Base-by-base conservation (phyloP, 768 basidiomycete species). In the Termitomyces titanicus region DNA sequence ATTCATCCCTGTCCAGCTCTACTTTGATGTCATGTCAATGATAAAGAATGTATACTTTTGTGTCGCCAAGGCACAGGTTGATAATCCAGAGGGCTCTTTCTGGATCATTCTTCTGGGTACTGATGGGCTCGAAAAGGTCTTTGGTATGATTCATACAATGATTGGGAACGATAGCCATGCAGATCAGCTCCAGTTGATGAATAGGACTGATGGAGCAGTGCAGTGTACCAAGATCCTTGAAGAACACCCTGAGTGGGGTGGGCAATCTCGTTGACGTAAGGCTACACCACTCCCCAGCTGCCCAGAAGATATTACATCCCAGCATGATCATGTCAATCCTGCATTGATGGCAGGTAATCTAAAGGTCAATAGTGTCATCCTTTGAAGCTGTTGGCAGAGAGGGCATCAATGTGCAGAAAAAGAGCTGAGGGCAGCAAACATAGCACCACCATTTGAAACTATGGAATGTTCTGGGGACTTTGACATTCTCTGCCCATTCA, bases 31-130 rank as follows among this genome's bases (percentile, higher is more conserved):
- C 35, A 64, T 67, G 62, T 53, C 67, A 3, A 73, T 72, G 70
- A 66, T 76, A 53, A 77, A 74, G 60, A 75, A 75, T 56, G 65
- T 57, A 0, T 71, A 55, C 44, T 74, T 74, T 54, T 76, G 72
- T 43, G 64, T 75, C 20, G 73, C 69, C 1, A 77, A 75, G 51
- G 53, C 66, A 4, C 71, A 75, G 47, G 53, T 68, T 12, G 64
- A 75, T 39, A 51, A 67, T 54, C 69, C 72, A 0, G 52, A 68
- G 38, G 60, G 64, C 0, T 22, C 60, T 47, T 74, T 77, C 47
- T 74, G 59, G 51, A 29, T 76, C 3, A 69, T 72, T 9, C 64
- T 75, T 0, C 54, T 76, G 5, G 74, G 75, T 8, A 76, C 74
- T 0, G 71, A 77, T 60, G 60, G 68, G 0, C 63, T 74, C 0